These are phyloP conservation scores for Pythium aquatile DNA, from an alignment of 352 stramenopile species.

Conservation along the genomic window DNA sequence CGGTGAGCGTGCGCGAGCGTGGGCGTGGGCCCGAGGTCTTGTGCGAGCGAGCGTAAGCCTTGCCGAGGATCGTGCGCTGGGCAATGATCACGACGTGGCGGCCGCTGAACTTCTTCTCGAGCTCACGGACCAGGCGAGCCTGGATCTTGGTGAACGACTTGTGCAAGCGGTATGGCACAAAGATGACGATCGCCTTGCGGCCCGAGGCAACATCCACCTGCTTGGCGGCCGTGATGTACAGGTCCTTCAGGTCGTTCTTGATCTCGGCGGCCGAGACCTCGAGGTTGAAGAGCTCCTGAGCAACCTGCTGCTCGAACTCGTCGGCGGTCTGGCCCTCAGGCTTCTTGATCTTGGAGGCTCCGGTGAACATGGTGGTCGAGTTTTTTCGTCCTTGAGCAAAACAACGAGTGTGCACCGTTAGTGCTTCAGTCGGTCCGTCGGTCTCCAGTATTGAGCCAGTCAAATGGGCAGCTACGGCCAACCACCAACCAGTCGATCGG, in stretches of 20 bases:
- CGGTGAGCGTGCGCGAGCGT: constrained; percentile 96
- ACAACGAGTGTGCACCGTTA: constrained; percentile 33
- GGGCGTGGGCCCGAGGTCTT: constrained; percentile 95
- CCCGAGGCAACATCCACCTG: constrained; percentile 95
- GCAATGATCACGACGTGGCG: constrained; percentile 98
- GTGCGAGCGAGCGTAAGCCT: constrained; percentile 94
- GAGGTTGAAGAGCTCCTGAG: constrained; percentile 85
- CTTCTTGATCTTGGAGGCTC: constrained; percentile 82
- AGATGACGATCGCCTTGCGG: constrained; percentile 98
- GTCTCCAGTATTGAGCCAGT: background rate
- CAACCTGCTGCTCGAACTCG: constrained; percentile 89
- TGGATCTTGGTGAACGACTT: constrained; percentile 99
- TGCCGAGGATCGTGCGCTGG: constrained; percentile 99
- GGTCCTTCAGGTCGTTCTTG: constrained; percentile 97
- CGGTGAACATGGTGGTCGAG: constrained; percentile 50
- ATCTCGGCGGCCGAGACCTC: constrained; percentile 95
- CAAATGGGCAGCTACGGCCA: background rate
- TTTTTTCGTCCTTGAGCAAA: constrained; percentile 49
- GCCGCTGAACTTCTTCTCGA: constrained; percentile 99
- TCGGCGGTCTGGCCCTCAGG: constrained; percentile 79
- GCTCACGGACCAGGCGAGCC: constrained; percentile 95
- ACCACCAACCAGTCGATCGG: constrained; percentile 20
- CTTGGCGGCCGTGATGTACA: constrained; percentile 99
- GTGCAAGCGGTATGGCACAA: constrained; percentile 98
- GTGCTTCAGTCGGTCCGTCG: background rate